phyloP scores from a whole-genome alignment of 352 stramenopile genomes.

The Pythium pyrilobum region DNA sequence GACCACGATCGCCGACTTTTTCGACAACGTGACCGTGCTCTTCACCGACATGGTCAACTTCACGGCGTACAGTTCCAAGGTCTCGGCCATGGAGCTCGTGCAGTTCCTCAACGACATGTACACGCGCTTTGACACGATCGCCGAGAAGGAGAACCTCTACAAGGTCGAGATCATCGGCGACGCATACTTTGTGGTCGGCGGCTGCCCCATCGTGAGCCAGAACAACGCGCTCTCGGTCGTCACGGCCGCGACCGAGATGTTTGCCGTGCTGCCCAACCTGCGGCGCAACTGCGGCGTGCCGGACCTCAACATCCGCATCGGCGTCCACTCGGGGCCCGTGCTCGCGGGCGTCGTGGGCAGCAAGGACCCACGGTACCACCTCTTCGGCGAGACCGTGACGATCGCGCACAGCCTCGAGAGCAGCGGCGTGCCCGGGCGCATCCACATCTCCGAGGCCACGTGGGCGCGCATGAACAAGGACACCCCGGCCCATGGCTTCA shows the following conservation, averaged over 20 bases:
- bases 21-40: constrained; percentile 80
- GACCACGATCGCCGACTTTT: constrained; percentile 79
- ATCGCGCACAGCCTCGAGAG: constrained; percentile 81
- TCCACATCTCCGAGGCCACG: constrained; percentile 81
- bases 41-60: constrained; percentile 89
- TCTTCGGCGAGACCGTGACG: constrained; percentile 84
- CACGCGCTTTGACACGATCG: constrained; percentile 82
- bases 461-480: constrained; percentile 81
- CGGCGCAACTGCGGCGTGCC: constrained; percentile 66
- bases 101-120: constrained; percentile 89
- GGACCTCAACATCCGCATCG: constrained; percentile 85
- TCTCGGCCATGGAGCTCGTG: constrained; percentile 82
- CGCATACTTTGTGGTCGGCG: constrained; percentile 81
- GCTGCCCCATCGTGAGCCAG: constrained; percentile 51
- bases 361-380: constrained; percentile 78
- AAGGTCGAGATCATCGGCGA: constrained; percentile 90
- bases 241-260: constrained; percentile 72
- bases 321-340: constrained; percentile 75
- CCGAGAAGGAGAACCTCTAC: constrained; percentile 82
- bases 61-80: constrained; percentile 72
- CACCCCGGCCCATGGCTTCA: constrained; percentile 70
- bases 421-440: constrained; percentile 61
- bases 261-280: constrained; percentile 50
- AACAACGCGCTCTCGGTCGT: constrained; percentile 72
- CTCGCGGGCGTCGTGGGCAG: constrained; percentile 81